Conservation (phyloP, 2,329 filamentous ascomycete species). For the Ophiostoma australiae region DNA sequence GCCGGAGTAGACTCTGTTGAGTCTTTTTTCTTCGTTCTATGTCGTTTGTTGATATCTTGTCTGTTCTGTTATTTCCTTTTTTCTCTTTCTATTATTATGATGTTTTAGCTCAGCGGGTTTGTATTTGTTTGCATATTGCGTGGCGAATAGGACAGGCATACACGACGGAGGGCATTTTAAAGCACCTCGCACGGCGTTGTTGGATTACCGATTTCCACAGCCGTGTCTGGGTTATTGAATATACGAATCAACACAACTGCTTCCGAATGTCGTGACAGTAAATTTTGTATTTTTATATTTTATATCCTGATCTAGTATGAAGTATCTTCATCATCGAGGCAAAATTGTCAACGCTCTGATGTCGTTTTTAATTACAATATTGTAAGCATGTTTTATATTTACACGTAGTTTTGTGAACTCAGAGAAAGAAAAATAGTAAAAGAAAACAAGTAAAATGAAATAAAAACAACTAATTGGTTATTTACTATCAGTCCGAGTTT, state of each 20-base stretch:
- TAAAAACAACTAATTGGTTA: too few relatives aligned
- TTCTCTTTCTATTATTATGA: background rate
- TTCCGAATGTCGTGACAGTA: background rate
- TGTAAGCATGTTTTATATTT: too few relatives aligned
- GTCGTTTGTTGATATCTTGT: background rate
- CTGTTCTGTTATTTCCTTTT: slow-evolving; percentile 5
- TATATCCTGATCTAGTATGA: background rate
- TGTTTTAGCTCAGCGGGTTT: background rate
- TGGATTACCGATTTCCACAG: background rate
- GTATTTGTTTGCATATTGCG: background rate
- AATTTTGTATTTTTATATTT: too few relatives aligned
- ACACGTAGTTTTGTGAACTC: too few relatives aligned
- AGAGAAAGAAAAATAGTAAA: too few relatives aligned
- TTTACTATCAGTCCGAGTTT: too few relatives aligned
- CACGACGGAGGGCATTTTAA: slow-evolving; percentile 1
- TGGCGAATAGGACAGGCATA: background rate
- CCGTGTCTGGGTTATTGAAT: background rate
- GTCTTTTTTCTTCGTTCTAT: too few relatives aligned
- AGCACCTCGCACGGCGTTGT: slow-evolving; percentile 1
- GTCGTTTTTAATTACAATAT: too few relatives aligned
- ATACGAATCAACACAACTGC: background rate
- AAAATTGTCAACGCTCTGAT: too few relatives aligned
- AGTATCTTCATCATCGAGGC: too few relatives aligned
- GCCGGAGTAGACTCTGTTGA: slow-evolving; percentile 1
- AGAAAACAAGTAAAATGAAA: too few relatives aligned